Conservation (phyloP, 1,284 basidiomycete species). For the Exsudoporus floridanus region DNA sequence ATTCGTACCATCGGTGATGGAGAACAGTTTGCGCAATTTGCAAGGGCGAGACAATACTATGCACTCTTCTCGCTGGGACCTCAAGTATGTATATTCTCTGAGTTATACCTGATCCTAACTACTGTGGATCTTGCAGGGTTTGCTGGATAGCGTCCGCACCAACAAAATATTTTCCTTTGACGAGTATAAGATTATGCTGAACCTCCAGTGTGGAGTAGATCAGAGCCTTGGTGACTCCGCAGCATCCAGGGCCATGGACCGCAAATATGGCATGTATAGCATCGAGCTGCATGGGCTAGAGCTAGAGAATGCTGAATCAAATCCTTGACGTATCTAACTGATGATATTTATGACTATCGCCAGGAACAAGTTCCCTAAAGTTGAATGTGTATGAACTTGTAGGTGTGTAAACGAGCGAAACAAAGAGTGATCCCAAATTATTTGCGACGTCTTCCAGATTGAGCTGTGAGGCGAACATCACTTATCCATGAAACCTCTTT, state of each 20-base stretch:
- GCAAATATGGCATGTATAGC: slow-evolving; percentile 75
- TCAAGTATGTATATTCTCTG: slow-evolving; percentile 49
- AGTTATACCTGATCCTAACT: neutral
- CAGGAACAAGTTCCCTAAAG: neutral
- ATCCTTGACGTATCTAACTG: slow-evolving; percentile 26
- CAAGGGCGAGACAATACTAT: slow-evolving; percentile 79
- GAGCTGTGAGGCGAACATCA: slow-evolving; percentile 9
- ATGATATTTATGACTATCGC: slow-evolving; percentile 10
- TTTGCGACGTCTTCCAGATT: neutral
- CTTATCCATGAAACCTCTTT: slow-evolving; percentile 39
- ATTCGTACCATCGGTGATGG: slow-evolving; percentile 76
- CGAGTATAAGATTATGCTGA: slow-evolving; percentile 88
- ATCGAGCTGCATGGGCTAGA: slow-evolving; percentile 81
- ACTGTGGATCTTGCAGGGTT: slow-evolving; percentile 48
- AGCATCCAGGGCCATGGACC: slow-evolving; percentile 54
- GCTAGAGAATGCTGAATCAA: slow-evolving; percentile 48
- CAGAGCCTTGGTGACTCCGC: slow-evolving; percentile 51
- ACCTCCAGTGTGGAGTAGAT: slow-evolving; percentile 82
- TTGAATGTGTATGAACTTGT: neutral
- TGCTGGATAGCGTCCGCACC: slow-evolving; percentile 68
- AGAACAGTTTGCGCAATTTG: slow-evolving; percentile 66
- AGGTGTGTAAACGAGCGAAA: neutral
- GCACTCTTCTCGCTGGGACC: slow-evolving; percentile 74
- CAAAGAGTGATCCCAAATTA: slow-evolving; percentile 3
- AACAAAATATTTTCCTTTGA: slow-evolving; percentile 78